phyloP scores from a whole-genome alignment of 1,139 yeast genomes.

The Debaryomyces subglobosus region DNA sequence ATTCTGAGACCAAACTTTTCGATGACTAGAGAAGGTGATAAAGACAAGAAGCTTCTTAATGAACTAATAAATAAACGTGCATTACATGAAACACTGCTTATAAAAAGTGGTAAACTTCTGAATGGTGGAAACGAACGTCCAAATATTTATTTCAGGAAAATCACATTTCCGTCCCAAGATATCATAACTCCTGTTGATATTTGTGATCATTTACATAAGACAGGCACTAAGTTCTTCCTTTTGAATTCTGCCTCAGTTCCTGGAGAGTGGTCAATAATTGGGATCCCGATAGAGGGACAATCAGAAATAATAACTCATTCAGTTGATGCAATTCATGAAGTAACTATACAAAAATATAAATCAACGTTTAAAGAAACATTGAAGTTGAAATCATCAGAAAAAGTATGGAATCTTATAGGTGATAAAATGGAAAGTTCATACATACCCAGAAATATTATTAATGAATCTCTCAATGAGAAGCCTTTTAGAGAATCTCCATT shows the following conservation, averaged over 20 bases:
- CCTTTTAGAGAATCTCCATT: conserved; percentile 59
- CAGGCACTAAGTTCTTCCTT: conserved; percentile 49
- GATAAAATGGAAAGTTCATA: conserved; percentile 23
- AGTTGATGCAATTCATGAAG: conserved; percentile 35
- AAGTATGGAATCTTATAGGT: conserved; percentile 31
- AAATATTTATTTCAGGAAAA: conserved; percentile 19
- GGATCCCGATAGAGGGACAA: conserved; percentile 56
- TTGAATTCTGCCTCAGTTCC: conserved; percentile 78
- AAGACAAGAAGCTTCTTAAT: neutral
- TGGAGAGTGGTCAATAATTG: conserved; percentile 88
- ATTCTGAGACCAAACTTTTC: conserved; percentile 11
- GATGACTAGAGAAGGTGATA: neutral
- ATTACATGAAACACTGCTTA: conserved; percentile 5
- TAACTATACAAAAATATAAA: conserved; percentile 22
- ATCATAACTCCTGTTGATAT: conserved; percentile 41
- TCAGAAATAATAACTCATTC: conserved; percentile 73
- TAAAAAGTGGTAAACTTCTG: conserved; percentile 5
- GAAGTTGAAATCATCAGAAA: conserved; percentile 14
- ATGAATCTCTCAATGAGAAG: conserved; percentile 14
- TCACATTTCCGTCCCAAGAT: conserved; percentile 14
- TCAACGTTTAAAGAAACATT: conserved; percentile 12
- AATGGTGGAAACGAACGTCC: conserved; percentile 2
- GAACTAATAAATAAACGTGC: conserved; percentile 4
- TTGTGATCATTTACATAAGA: conserved; percentile 46
- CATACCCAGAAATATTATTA: conserved; percentile 24